Conservation (phyloP, 495 filamentous ascomycete species). For the Cairneyella variabilis region DNA sequence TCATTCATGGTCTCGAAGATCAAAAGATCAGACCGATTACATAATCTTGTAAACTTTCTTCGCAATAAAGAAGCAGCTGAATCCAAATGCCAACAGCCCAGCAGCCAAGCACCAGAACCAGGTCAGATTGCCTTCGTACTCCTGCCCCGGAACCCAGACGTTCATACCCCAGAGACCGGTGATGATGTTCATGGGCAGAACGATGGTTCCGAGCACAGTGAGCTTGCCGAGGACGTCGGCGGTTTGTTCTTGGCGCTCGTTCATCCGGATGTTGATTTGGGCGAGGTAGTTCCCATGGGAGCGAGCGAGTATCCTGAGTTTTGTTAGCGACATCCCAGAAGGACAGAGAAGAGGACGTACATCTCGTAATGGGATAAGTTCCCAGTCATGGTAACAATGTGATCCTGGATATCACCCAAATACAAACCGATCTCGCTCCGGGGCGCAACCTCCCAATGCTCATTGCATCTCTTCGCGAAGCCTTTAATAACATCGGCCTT, state of each 20-base stretch:
- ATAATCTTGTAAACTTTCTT: conserved; percentile 65
- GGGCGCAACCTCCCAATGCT: conserved; percentile 95
- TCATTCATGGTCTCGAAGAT: too few species aligned
- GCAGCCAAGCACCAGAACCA: conserved; percentile 69
- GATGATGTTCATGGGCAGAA: conserved; percentile 97
- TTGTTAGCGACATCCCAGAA: background rate
- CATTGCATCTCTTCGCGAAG: conserved; percentile 97
- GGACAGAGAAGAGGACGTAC: conserved; percentile 44
- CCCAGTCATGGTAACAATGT: conserved; percentile 96
- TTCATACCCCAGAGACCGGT: conserved; percentile 99
- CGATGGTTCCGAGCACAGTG: conserved; percentile 93
- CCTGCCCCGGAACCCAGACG: conserved; percentile 89
- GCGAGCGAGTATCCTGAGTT: conserved; percentile 73
- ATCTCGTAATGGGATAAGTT: conserved; percentile 95
- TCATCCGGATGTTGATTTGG: conserved; percentile 90
- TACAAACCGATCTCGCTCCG: conserved; percentile 93
- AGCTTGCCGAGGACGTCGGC: conserved; percentile 91
- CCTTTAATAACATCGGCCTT: conserved; percentile 99
- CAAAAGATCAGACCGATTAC: too few species aligned
- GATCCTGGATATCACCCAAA: conserved; percentile 96
- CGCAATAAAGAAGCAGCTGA: conserved; percentile 74
- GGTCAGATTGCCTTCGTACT: conserved; percentile 46
- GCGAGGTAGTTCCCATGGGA: conserved; percentile 96
- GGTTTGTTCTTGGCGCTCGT: conserved; percentile 94
- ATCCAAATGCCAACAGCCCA: conserved; percentile 71